Base-by-base conservation (phyloP, 2,329 filamentous ascomycete species). In the Nannizzia gypsea region DNA sequence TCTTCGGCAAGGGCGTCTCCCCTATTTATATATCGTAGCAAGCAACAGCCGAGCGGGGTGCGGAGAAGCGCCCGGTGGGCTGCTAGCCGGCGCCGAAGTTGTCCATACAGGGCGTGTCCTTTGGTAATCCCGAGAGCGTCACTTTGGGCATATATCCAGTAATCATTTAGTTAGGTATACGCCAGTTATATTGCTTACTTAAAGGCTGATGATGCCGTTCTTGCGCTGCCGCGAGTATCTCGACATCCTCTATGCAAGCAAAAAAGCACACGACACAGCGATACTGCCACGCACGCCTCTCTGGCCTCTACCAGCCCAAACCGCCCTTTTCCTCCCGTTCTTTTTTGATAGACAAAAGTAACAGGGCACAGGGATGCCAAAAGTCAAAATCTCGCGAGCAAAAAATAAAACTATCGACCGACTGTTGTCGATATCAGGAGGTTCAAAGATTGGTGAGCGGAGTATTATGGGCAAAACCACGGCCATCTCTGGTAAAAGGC, bases 401-500 rank as follows among this genome's bases (percentile, higher is more conserved):
- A 66, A 69, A 64, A 64, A 63, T 57, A 66, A 67, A 71, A 67
- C 67, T 67, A 72, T 74, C 74, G 72, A 78, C 73, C 68, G 62
- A 68, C 72, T 74, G 60, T 74, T 72, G 76, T 76, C 74, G 72
- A 71, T 68, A 66, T 58, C 5, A 65, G 63, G 26, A 3, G 58
- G 75, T 81, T 79, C 80, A 82, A 82, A 82, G 79, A 82, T 81
- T 82, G 67, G 68, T 68, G 69, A 82, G 75, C 77, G 79, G 80
- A 80, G 79, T 80, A 68, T 80, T 74, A 73, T 81, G 79, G 78
- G 78, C 77, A 77, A 69, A 76, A 73, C 82, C 83, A 85, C 83
- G 83, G 84, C 83, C 83, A 85, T 83, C 84, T 86, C 84, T 87
- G 84, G 84, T 87, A 87, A 87, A 87, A 85, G 83, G 83, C 83